A percentile compares a stretch with the other conserved stretches of the same genome.
These are phyloP conservation scores for Ploettnerulaceae sp. DNA, from an alignment of 2,329 filamentous ascomycete species.

Conservation along the genomic window DNA sequence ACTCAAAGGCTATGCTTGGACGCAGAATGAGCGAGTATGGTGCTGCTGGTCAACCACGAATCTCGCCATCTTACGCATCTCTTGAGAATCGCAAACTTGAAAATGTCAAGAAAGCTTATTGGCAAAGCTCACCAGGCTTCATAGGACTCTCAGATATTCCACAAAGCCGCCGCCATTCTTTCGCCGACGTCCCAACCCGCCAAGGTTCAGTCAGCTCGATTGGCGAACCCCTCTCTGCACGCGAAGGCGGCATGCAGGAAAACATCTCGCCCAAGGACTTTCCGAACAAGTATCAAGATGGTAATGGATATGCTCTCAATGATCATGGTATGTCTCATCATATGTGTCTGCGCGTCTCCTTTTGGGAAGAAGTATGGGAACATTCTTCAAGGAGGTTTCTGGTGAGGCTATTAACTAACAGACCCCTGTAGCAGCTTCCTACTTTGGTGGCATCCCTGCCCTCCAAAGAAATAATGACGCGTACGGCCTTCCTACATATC, in stretches of 20 bases:
- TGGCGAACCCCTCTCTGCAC: slow-evolving; percentile 44
- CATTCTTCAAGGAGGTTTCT: slow-evolving; percentile 8
- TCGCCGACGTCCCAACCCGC: slow-evolving; percentile 63
- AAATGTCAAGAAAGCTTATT: slow-evolving; percentile 62
- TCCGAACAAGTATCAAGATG: slow-evolving; percentile 31
- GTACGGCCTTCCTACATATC: slow-evolving; percentile 19
- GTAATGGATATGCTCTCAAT: slow-evolving; percentile 28
- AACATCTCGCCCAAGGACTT: slow-evolving; percentile 29
- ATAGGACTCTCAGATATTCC: slow-evolving; percentile 56
- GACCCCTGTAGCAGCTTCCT: slow-evolving; percentile 29
- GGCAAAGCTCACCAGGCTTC: slow-evolving; percentile 68
- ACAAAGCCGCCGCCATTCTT: slow-evolving; percentile 75
- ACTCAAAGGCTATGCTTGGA: slow-evolving; percentile 28
- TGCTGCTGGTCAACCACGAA: slow-evolving; percentile 29
- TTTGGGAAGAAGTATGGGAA: slow-evolving; percentile 12
- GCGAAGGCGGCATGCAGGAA: slow-evolving; percentile 29
- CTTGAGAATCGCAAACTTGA: slow-evolving; percentile 59
- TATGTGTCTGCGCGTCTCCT: neutral
- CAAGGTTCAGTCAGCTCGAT: slow-evolving; percentile 60
- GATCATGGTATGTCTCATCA: slow-evolving; percentile 33
- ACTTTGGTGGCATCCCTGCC: slow-evolving; percentile 31
- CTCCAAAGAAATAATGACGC: slow-evolving; percentile 24
- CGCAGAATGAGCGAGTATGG: slow-evolving; percentile 37
- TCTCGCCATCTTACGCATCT: slow-evolving; percentile 35
- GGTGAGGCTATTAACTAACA: slow-evolving; percentile 15